Evolutionary conservation across 257 asterid genomes (phyloP).

Genomic region (Primulina tabacum): DNA sequence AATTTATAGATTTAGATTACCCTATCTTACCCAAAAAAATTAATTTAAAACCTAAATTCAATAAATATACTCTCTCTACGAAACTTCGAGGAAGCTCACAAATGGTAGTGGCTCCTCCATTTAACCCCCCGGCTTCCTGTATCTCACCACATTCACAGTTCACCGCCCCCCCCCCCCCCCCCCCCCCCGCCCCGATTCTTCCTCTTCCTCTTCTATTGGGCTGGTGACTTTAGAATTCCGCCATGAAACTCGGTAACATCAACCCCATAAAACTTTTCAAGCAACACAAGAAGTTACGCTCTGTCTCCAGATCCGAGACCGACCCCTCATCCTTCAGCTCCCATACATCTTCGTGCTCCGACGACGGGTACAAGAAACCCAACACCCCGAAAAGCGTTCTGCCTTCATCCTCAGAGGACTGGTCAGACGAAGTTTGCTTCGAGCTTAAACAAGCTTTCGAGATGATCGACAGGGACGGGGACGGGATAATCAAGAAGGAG

Average conservation of each 20-base stretch:
- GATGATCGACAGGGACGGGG: slow-evolving; percentile 69
- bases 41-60: too few relatives aligned
- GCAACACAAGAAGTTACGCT: slow-evolving; percentile 33
- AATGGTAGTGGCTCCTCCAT: slow-evolving; percentile 25
- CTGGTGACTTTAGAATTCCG: too few relatives aligned
- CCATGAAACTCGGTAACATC: slow-evolving; percentile 45
- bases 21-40: too few relatives aligned
- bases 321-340: slow-evolving; percentile 45
- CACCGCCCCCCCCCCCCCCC: too few relatives aligned
- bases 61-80: slow-evolving; percentile 31
- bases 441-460: slow-evolving; percentile 63
- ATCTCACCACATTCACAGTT: too few relatives aligned
- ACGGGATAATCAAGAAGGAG: slow-evolving; percentile 55
- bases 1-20: too few relatives aligned
- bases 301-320: slow-evolving; percentile 44
- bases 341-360: slow-evolving; percentile 37
- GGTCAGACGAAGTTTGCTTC: slow-evolving; percentile 39
- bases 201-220: background rate
- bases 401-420: slow-evolving; percentile 34
- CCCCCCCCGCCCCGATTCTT: background rate
- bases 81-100: slow-evolving; percentile 55
- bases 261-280: slow-evolving; percentile 46
- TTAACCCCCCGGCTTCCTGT: slow-evolving; percentile 22
- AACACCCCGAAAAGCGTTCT: slow-evolving; percentile 75
- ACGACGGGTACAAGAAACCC: slow-evolving; percentile 31